These are phyloP conservation scores for Cryptococcus sp. DNA, from an alignment of 1,284 basidiomycete genomes.

Conservation along the genomic window DNA sequence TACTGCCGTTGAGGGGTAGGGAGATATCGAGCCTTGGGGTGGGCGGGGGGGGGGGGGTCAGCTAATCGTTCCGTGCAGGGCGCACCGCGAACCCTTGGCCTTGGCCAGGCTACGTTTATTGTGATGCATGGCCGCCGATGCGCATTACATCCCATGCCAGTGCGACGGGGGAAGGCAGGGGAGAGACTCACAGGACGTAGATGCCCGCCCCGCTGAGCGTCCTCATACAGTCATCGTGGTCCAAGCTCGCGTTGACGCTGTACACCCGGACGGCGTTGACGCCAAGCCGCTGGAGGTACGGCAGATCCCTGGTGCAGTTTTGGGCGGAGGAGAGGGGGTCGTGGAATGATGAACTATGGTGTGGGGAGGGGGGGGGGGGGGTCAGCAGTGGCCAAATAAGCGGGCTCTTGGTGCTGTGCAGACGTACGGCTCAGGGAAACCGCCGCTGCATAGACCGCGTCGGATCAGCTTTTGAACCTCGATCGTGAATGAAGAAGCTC, in stretches of 20 bases:
- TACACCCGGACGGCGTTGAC: constrained; percentile 71
- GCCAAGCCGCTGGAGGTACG: constrained; percentile 60
- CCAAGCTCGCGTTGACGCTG: constrained; percentile 72
- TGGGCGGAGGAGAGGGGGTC: constrained; percentile 70
- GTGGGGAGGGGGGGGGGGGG: neutral
- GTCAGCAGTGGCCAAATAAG: too few species aligned
- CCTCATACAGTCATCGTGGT: constrained; percentile 84
- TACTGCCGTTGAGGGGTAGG: constrained; percentile 79
- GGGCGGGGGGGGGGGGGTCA: neutral
- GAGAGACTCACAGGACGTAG: constrained; percentile 69
- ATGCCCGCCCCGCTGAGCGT: constrained; percentile 73
- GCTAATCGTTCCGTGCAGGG: neutral
- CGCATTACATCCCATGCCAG: neutral
- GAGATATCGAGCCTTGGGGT: constrained; percentile 71
- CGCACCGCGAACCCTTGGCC: neutral
- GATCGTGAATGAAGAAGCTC: too few species aligned
- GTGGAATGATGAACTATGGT: constrained; percentile 39
- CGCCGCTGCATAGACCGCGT: constrained; percentile 33
- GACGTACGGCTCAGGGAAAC: constrained; percentile 65
- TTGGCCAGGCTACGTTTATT: neutral
- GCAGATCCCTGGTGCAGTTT: constrained; percentile 73
- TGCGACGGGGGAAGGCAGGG: neutral
- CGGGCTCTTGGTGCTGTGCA: too few species aligned
- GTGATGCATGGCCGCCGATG: neutral
- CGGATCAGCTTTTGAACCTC: neutral